A percentile compares a stretch with the other conserved stretches of the same genome.
Evolutionary conservation across 2,329 filamentous ascomycete species (phyloP).

Genomic region (Cercospora beticola): DNA sequence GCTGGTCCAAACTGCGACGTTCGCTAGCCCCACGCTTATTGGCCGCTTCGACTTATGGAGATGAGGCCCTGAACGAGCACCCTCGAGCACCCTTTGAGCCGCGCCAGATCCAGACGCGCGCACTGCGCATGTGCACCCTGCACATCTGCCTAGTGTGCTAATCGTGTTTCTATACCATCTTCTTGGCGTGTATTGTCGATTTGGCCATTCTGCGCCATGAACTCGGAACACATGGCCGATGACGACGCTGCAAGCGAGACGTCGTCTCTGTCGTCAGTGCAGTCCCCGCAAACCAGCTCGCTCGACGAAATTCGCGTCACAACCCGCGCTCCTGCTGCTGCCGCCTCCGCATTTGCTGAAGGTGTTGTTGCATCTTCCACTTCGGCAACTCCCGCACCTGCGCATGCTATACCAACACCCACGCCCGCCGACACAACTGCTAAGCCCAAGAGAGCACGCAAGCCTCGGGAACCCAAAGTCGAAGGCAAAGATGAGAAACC

Average conservation of each 20-base stretch:
- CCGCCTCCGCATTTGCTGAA: slow-evolving; percentile 32
- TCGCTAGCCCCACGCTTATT: slow-evolving; percentile 12
- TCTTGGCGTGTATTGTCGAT: slow-evolving; percentile 8
- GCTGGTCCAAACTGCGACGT: slow-evolving; percentile 12
- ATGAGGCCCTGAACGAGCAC: slow-evolving; percentile 9
- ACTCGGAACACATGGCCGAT: not conserved
- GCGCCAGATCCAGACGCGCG: not conserved
- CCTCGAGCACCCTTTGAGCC: not conserved
- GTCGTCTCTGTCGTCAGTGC: slow-evolving; percentile 13
- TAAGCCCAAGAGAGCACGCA: slow-evolving; percentile 44
- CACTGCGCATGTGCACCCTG: slow-evolving; percentile 6
- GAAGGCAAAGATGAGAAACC: slow-evolving; percentile 42
- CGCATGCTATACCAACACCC: slow-evolving; percentile 31
- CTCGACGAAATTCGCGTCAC: slow-evolving; percentile 13
- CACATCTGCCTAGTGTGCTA: not conserved
- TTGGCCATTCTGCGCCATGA: not conserved
- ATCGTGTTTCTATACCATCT: slow-evolving; percentile 1
- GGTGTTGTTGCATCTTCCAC: slow-evolving; percentile 34
- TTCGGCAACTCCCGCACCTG: slow-evolving; percentile 27
- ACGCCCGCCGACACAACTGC: slow-evolving; percentile 38
- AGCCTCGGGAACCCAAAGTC: slow-evolving; percentile 39
- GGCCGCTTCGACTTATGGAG: slow-evolving; percentile 10
- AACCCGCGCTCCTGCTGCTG: slow-evolving; percentile 7
- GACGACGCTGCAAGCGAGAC: slow-evolving; percentile 13
- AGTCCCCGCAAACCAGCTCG: slow-evolving; percentile 10